These are phyloP conservation scores for Leccinum rimulosum DNA, from an alignment of 768 basidiomycete species.

Conservation along the genomic window DNA sequence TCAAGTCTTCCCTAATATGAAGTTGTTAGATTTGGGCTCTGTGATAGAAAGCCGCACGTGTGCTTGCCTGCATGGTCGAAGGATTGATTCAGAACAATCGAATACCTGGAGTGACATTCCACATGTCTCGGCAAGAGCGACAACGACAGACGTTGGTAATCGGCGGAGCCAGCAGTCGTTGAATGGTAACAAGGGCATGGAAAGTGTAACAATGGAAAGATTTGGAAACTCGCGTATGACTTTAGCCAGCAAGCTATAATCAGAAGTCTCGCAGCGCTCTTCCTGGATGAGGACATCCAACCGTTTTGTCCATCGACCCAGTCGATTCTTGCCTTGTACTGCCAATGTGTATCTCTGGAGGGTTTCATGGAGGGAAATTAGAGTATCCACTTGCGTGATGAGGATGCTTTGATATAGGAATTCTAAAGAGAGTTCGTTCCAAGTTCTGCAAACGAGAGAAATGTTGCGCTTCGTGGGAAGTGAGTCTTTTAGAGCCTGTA, in stretches of 20 bases:
- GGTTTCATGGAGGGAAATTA: slow-evolving; percentile 15
- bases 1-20: slow-evolving; percentile 26
- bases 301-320: slow-evolving; percentile 29
- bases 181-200: slow-evolving; percentile 26
- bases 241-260: slow-evolving; percentile 23
- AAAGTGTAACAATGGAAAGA: slow-evolving; percentile 23
- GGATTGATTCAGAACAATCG: slow-evolving; percentile 30
- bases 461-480: slow-evolving; percentile 23
- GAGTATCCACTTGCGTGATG: slow-evolving; percentile 17
- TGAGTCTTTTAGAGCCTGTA: slow-evolving; percentile 16
- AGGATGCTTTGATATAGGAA: slow-evolving; percentile 25
- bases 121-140: slow-evolving; percentile 25
- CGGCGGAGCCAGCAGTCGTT: slow-evolving; percentile 28
- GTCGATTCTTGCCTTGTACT: slow-evolving; percentile 2
- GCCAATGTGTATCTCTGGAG: slow-evolving; percentile 10
- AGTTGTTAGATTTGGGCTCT: not conserved
- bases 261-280: slow-evolving; percentile 24
- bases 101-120: slow-evolving; percentile 26
- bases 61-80: slow-evolving; percentile 30
- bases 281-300: slow-evolving; percentile 26
- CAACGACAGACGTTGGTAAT: slow-evolving; percentile 20
- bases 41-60: not conserved
- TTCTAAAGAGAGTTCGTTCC: slow-evolving; percentile 22
- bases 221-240: slow-evolving; percentile 27
- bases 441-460: slow-evolving; percentile 24